Base-by-base conservation (phyloP, 805 yeast species). In the Schizosaccharomyces japonicus region DNA sequence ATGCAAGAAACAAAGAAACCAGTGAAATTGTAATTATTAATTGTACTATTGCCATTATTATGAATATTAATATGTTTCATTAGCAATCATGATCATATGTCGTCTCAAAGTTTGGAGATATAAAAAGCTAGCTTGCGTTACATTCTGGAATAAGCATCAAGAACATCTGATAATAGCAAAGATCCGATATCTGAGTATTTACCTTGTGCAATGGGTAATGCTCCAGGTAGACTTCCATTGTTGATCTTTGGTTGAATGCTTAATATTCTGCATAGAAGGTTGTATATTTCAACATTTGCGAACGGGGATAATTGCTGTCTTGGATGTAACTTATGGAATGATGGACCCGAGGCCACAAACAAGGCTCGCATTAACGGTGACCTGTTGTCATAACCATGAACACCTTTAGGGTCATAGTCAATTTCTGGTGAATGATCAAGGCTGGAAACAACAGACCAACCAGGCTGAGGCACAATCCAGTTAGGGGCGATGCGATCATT, bases 391-490 rank as follows among this genome's bases (percentile, higher is more conserved):
- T 81, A 85, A 1, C 95, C 95, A 60, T 82, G 93, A 0, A 79
- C 79, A 6, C 94, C 95, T 48, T 65, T 65, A 3, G 82, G 80
- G n/a, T 58, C 57, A 57, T 76, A 78, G 46, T 65, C 59, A 26
- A 61, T 60, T 56, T 67, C 66, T 2, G 64, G 64, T 23, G 68
- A 67, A 70, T 74, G 72, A 50, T 70, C 70, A 17, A 66, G 67
- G 49, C 67, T 70, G 0, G 84, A 80, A 1, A 81, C 70, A 13
- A 84, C 60, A 0, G 80, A 69, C 62, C 78, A 85, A 0, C 95
- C 95, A 4, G 80, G 75, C 31, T 76, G 71, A 0, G 95, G 95
- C 2, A 85, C 65, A 3, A 85, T 58, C 87, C 94, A 81, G 27
- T 85, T 60, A 1, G 93, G 93, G 0, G 95, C 92, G 19, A 83